Evolutionary conservation across 306 rosid genomes (phyloP).

Genomic region (Cucurbita moschata): DNA sequence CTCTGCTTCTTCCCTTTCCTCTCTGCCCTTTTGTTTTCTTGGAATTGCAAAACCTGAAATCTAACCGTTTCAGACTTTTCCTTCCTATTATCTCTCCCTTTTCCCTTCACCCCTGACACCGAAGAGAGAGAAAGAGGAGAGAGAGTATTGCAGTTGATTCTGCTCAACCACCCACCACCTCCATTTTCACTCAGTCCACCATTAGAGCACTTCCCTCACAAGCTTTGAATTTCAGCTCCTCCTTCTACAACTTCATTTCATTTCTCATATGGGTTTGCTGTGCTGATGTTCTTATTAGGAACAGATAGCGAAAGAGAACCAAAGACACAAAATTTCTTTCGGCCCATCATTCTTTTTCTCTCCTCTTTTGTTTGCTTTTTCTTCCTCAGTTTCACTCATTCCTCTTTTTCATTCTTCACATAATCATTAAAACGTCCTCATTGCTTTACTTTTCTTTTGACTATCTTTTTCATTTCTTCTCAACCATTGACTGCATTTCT

Average conservation of each 20-base stretch:
- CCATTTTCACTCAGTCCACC: not conserved
- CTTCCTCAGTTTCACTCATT: not conserved
- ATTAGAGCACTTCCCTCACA: not conserved
- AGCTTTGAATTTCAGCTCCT: not conserved
- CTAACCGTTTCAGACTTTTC: slow-evolving; percentile 35
- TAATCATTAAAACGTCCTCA: not conserved
- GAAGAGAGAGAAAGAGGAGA: too few species aligned
- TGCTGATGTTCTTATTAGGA: not conserved
- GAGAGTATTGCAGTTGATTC: not conserved
- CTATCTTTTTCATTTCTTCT: not conserved
- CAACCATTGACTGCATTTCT: not conserved
- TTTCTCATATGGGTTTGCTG: not conserved
- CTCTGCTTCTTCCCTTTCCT: slow-evolving; percentile 17
- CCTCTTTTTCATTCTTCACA: not conserved
- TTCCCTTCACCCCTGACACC: not conserved
- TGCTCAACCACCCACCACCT: not conserved
- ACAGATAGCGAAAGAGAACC: not conserved
- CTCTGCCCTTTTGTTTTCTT: not conserved
- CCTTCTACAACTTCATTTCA: not conserved
- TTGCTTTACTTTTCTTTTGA: not conserved
- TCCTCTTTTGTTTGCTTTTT: not conserved
- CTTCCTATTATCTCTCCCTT: not conserved
- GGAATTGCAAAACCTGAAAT: slow-evolving; percentile 15
- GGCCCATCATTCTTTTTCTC: not conserved
- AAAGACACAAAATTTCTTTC: not conserved